Conservation (phyloP, 78 protist genomes). For the Creolimax fragrantissima region DNA sequence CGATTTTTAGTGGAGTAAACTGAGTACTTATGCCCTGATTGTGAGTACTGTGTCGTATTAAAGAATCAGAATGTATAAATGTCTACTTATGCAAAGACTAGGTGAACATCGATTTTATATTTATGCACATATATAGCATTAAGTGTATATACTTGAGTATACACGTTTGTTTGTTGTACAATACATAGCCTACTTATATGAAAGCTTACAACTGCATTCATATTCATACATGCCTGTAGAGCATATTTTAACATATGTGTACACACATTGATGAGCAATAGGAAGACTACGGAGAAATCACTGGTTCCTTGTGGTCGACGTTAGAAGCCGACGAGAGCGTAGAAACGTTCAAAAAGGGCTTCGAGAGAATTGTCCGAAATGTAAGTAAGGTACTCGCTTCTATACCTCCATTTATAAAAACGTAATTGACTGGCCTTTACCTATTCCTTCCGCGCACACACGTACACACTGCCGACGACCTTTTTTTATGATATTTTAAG, state of each 20-base stretch:
- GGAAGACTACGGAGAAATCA: neutral
- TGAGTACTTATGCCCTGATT: neutral
- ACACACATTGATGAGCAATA: neutral
- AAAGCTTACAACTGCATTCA: neutral
- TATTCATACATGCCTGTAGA: neutral
- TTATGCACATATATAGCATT: neutral
- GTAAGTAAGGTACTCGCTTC: neutral
- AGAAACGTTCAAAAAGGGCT: neutral
- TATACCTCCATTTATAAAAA: neutral
- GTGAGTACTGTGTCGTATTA: neutral
- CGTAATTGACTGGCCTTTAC: neutral
- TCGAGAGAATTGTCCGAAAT: neutral
- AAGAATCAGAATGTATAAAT: neutral
- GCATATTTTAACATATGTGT: neutral
- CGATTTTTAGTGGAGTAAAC: neutral
- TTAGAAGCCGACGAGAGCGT: neutral
- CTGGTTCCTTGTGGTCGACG: neutral
- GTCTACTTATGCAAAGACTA: neutral
- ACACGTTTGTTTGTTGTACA: neutral
- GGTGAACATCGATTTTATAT: neutral
- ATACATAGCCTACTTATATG: too few relatives aligned
- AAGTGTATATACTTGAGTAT: neutral
- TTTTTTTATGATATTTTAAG: neutral
- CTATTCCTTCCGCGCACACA: too few relatives aligned
- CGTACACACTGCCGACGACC: too few relatives aligned